These are phyloP conservation scores for Phylloporus sp. DNA, from an alignment of 768 basidiomycete genomes.

Conservation along the genomic window DNA sequence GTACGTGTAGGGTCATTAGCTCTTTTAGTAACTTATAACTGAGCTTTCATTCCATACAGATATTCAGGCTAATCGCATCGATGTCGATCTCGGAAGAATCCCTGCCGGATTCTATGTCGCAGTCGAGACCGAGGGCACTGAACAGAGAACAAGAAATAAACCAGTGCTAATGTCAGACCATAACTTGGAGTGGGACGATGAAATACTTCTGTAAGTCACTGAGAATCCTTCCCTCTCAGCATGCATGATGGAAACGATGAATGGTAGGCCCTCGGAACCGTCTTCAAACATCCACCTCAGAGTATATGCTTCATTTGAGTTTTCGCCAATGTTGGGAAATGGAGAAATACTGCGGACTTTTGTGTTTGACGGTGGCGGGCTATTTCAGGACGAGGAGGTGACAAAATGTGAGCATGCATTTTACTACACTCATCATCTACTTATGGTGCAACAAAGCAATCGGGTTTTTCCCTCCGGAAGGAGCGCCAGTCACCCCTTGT, in stretches of 20 bases:
- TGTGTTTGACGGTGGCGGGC: neutral
- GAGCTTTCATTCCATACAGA: neutral
- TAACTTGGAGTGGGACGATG: neutral
- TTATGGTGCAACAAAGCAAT: neutral
- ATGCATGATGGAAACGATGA: neutral
- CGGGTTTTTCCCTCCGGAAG: neutral
- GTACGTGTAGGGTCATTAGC: neutral
- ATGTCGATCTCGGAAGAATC: neutral
- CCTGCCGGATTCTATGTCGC: neutral
- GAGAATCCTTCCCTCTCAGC: neutral
- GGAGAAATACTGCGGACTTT: neutral
- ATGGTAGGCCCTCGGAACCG: neutral
- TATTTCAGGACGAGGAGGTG: neutral
- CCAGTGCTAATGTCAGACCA: neutral
- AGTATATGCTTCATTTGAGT: neutral
- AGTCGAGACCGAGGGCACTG: neutral
- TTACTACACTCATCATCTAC: neutral
- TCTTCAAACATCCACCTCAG: neutral
- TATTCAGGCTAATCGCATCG: neutral
- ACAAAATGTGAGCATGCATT: neutral
- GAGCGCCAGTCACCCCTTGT: neutral
- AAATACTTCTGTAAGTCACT: neutral
- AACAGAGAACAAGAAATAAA: neutral
- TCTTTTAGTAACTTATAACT: neutral
- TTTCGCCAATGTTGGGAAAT: neutral